Base-by-base conservation (phyloP, 1,284 basidiomycete species). In the Tilletia horrida region DNA sequence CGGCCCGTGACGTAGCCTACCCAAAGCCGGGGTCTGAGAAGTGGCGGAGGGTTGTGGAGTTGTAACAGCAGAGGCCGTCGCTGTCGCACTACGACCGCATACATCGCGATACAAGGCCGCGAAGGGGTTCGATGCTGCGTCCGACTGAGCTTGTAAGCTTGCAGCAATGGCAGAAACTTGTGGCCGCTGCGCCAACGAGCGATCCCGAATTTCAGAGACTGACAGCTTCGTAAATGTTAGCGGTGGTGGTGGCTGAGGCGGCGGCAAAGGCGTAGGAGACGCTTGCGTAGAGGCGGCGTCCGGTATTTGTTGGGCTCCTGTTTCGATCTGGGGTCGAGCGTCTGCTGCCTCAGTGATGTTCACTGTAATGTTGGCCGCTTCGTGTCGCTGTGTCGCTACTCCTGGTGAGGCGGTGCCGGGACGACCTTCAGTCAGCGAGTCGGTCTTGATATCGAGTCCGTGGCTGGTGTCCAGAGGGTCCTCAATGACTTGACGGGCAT, bases 401-500 rank as follows among this genome's bases (percentile, higher is more conserved):
- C 62, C 18, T 9, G 31, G 62, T 7, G 68, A 65, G 2, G 67
- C 66, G 29, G 69, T 69, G 59, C 67, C 66, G 0, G 72, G 69
- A 0, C 65, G 1, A 65, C 65, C 6, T 40, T 40, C 35, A 4
- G 35, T 11, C 35, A 40, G 35, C 11, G 35, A 11, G 35, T 40
- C 31, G 27, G 55, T 31, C 55, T 59, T 59, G 55, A 59, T 25
- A 2, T 59, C 55, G 29, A 59, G 55, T 25, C 55, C 23, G 23
- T 61, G 55, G 2, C 65, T 31, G 23, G 57, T 27, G 16, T 69
- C 27, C 14, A 64, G 68, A 1, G 76, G 74, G 25, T 76, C 71
- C 21, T 74, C 72, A 66, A 79, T 73, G 65, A 79, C 62, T 27
- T 70, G 70, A 13, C 76, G 71, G 2, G 76, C 77, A 42, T 72